phyloP scores from a whole-genome alignment of 2,329 filamentous ascomycete genomes.

The Aspergillus sp. region DNA sequence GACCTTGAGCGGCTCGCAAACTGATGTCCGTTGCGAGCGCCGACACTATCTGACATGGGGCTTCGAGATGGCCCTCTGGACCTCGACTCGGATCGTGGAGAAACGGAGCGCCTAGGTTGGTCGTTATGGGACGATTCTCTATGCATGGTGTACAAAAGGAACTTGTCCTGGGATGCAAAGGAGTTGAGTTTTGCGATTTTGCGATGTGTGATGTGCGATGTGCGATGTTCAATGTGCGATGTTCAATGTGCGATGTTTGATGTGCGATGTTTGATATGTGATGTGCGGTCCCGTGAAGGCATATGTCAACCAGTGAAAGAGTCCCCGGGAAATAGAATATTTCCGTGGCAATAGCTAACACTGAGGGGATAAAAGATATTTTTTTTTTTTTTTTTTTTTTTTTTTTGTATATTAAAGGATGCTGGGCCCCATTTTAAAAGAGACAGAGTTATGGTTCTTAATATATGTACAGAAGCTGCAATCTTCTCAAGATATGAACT shows the following conservation, averaged over 20 bases:
- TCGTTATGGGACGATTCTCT: conserved; percentile 26
- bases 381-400: background rate
- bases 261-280: background rate
- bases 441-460: background rate
- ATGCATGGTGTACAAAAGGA: conserved; percentile 21
- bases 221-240: too few species aligned
- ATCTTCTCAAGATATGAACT: too few species aligned
- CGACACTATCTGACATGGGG: conserved; percentile 23
- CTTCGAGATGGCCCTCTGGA: conserved; percentile 30
- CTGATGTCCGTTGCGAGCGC: conserved; percentile 27
- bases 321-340: background rate
- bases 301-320: background rate
- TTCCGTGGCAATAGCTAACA: background rate
- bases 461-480: background rate
- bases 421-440: background rate
- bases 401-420: background rate
- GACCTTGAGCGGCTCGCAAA: conserved; percentile 31
- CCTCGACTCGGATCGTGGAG: conserved; percentile 33
- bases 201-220: background rate
- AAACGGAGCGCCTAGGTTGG: conserved; percentile 36
- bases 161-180: background rate
- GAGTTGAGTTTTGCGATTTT: background rate
- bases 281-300: background rate
- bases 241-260: background rate
- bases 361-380: background rate